These are phyloP conservation scores for Neurospora sp. DNA, from an alignment of 495 filamentous ascomycete species.

Conservation along the genomic window DNA sequence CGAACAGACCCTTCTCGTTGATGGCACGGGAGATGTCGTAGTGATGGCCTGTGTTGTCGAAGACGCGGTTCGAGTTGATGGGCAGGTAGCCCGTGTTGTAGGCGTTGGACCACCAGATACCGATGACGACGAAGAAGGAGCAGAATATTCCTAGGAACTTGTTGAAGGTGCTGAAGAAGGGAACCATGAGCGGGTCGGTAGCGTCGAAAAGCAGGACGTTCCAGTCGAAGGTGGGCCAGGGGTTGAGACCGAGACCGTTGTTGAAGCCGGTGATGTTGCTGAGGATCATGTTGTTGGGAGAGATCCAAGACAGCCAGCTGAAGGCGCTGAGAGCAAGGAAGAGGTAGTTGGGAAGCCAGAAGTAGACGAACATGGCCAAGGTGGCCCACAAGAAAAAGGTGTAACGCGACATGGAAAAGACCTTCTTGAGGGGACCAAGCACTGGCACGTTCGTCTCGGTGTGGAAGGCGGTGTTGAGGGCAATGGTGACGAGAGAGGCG, in stretches of 20 bases:
- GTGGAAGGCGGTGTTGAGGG: constrained; percentile 32
- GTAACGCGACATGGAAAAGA: constrained; percentile 22
- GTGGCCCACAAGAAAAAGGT: constrained; percentile 21
- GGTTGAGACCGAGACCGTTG: constrained; percentile 28
- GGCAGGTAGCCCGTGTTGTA: constrained; percentile 26
- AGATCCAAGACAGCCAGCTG: constrained; percentile 26
- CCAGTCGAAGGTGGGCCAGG: constrained; percentile 31
- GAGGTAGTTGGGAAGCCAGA: constrained; percentile 22
- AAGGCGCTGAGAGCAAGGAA: constrained; percentile 16
- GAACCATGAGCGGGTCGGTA: constrained; percentile 29
- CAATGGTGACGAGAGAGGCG: constrained; percentile 28
- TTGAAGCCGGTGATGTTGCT: constrained; percentile 24
- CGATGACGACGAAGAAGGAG: constrained; percentile 17
- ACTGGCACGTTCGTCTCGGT: constrained; percentile 18
- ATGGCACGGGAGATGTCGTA: constrained; percentile 26
- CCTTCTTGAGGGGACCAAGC: constrained; percentile 20
- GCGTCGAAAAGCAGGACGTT: constrained; percentile 19
- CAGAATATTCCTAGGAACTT: constrained; percentile 23
- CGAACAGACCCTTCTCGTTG: constrained; percentile 23
- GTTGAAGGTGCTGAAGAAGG: constrained; percentile 29
- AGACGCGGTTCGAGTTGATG: constrained; percentile 27
- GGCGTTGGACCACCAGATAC: constrained; percentile 27
- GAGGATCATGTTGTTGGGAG: constrained; percentile 24
- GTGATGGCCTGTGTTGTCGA: constrained; percentile 20
- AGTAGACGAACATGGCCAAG: constrained; percentile 17